Base-by-base conservation (phyloP, 202 grass and related monocot genomes). In the Cymbopogon flexuosus region DNA sequence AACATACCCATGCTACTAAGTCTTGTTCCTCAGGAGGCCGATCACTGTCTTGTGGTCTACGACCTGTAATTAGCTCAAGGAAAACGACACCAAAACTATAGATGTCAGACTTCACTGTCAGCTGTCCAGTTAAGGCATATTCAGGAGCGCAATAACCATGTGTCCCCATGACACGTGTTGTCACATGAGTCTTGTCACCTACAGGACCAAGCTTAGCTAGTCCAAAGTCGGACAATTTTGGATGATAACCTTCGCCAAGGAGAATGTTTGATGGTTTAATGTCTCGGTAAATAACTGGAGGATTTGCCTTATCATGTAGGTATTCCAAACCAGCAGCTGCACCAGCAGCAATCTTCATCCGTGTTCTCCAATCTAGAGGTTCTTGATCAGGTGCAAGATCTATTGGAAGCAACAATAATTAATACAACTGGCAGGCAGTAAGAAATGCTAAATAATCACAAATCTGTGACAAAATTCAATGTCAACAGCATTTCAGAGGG, bases 21-120 rank as follows among this genome's bases (percentile, higher is more conserved):
- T 93, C 75, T 42, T 91, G 85, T 77, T 96, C 88, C 46, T 76
- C 88, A 47, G 85, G 73, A 75, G 90, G 84, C 16, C 60, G 71
- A 60, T 83, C 61, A 33, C 83, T 88, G 52, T 97, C 93, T 83
- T 87, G 76, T 7, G 90, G 84, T 65, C 82, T 97, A 79, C 90
- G 80, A 16, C 93, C 93, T 15, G 90, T 97, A 77, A 93, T 85
- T 67, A 91, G 57, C 79, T 97, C 93, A 31, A 97, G 86, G 77
- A 97, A 89, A 31, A 93, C 88, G 41, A 97, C 93, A 46, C 93
- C 93, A 71, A 97, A 97, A 86, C 93, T 97, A 83, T 97, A 97
- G 79, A 97, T 82, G 78, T 93, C 93, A 11, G 90, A 93, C 19
- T 97, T 97, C 39, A 79, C 35, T 1, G 88, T 97, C 72, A 97